Conservation (phyloP, 202 grass and related monocot species). For the Hordeum pubiflorum region DNA sequence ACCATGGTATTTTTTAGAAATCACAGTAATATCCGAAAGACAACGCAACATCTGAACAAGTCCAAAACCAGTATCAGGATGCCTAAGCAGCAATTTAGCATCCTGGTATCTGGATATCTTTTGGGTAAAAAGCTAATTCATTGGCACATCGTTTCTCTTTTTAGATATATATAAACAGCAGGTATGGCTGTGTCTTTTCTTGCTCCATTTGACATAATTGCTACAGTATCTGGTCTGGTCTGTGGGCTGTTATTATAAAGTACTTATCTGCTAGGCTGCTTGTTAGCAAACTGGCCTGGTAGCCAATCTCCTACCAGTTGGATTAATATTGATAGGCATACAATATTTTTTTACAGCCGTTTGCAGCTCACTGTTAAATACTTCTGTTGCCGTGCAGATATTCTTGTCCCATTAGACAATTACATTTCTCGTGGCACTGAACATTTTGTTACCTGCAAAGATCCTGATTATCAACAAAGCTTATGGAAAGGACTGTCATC, state of each 20-base stretch:
- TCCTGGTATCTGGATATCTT: too few relatives aligned
- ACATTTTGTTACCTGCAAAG: constrained; percentile 67
- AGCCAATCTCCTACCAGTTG: constrained; percentile 12
- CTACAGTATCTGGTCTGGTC: background rate
- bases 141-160: background rate
- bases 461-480: constrained; percentile 77
- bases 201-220: background rate
- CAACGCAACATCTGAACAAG: too few relatives aligned
- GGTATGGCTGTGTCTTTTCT: background rate
- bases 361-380: background rate
- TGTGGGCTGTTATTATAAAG: background rate
- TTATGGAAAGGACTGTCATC: constrained; percentile 67
- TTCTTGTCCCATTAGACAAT: constrained; percentile 85
- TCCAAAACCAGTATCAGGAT: too few relatives aligned
- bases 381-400: constrained; percentile 50
- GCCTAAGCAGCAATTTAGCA: too few relatives aligned
- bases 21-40: too few relatives aligned
- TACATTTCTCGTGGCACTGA: constrained; percentile 67
- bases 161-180: background rate
- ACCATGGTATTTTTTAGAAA: too few relatives aligned
- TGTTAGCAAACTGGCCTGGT: background rate
- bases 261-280: background rate
- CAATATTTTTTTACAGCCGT: background rate
- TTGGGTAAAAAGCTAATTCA: background rate
- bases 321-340: constrained; percentile 4